Conservation (phyloP, 2,329 filamentous ascomycete genomes). For the Allantophomopsis cytisporea region DNA sequence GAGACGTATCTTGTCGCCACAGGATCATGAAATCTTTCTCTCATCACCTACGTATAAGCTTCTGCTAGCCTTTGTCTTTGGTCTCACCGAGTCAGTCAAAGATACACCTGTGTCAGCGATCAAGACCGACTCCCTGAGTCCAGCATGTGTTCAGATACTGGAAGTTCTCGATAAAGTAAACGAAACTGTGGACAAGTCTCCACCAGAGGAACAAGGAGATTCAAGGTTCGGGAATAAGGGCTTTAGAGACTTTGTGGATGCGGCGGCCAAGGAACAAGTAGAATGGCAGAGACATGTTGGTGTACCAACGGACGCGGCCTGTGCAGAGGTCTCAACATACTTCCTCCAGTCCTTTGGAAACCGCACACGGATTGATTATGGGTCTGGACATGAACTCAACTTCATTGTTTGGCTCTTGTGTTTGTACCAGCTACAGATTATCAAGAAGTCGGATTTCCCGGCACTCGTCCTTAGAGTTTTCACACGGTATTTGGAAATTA, state of each 20-base stretch:
- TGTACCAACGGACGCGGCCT: constrained; percentile 34
- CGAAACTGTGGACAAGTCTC: constrained; percentile 50
- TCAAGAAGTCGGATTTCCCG: constrained; percentile 55
- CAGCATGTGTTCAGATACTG: constrained; percentile 49
- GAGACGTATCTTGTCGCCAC: constrained; percentile 66
- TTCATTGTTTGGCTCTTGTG: constrained; percentile 96
- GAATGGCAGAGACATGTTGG: constrained; percentile 53
- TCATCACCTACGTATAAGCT: constrained; percentile 63
- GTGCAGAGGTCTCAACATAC: constrained; percentile 66
- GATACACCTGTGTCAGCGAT: constrained; percentile 54
- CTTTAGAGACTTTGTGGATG: constrained; percentile 71
- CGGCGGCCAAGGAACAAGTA: constrained; percentile 35
- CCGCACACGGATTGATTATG: constrained; percentile 80
- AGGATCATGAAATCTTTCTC: constrained; percentile 73
- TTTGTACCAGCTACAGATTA: constrained; percentile 62
- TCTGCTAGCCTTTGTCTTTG: constrained; percentile 74
- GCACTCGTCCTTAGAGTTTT: constrained; percentile 68
- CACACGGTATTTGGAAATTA: constrained; percentile 66
- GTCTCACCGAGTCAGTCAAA: constrained; percentile 68
- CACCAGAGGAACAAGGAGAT: constrained; percentile 73
- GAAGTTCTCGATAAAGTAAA: constrained; percentile 58
- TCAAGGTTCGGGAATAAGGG: constrained; percentile 91
- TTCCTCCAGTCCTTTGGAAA: constrained; percentile 78
- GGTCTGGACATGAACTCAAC: constrained; percentile 93
- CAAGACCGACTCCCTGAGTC: constrained; percentile 39